Base-by-base conservation (phyloP, 2,329 filamentous ascomycete genomes). In the Aphanoascus verrucosus region DNA sequence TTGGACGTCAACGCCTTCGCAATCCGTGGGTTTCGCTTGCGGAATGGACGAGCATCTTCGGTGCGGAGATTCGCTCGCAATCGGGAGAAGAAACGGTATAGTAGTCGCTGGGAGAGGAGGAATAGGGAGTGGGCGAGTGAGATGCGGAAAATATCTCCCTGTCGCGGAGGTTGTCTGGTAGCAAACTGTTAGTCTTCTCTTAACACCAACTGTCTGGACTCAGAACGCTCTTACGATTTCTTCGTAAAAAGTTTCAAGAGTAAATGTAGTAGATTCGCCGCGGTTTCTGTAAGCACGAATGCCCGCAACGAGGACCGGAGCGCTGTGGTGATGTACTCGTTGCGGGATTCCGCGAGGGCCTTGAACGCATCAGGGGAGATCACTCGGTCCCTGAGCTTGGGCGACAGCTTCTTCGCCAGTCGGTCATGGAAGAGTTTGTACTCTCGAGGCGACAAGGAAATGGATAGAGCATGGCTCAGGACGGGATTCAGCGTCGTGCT, bases 71-170 rank as follows among this genome's bases (percentile, higher is more conserved):
- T 88, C 1, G 79, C 76, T 46, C 91, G 84, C 42, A 97, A 74
- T 28, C 88, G 81, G 23, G 80, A 80, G 62, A 97, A 86, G 75
- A 97, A 95, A 55, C 91, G 87, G 71, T 91, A 88, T 23, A 97
- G 81, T 0, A 95, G 76, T 31, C 93, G 83, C 67, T 98, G 93
- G 57, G 94, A 81, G 42, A 97, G 81, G 17, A 97, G 78, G 58
- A 96, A 88, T 2, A 86, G 79, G 14, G 89, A 90, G 12, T 96
- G 77, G 0, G 88, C 93, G 7, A 90, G 74, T 0, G 89, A 91
- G 8, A 95, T 76, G 53, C 89, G 81, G 49, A 93, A 74, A 20
- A 86, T 85, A 32, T 20, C 20, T 5, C 50, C 38, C 28, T 50
- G 17, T 14, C 5, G 38, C 20, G n/a, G 8, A 19, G 34, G 11